Base-by-base conservation (phyloP, 768 basidiomycete genomes). In the Phylloporus sp. region DNA sequence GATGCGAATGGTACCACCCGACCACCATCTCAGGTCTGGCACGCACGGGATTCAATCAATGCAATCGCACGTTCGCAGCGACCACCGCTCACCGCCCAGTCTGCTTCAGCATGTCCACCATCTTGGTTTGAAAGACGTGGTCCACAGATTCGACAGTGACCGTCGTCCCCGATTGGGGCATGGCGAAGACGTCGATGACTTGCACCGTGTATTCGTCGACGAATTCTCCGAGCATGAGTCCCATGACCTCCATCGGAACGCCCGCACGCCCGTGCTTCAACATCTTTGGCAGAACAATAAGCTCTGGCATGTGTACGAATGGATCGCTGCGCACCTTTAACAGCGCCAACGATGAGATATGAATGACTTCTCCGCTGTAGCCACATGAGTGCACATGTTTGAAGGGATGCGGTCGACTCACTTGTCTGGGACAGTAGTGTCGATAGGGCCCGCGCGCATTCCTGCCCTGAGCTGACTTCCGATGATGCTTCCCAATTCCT, bases 1-100 rank as follows among this genome's bases (percentile, higher is more conserved):
- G 96, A 74, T 99, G 96, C 31, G 96, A 98, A 69, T 99, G 96
- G 63, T 99, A 99, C 96, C 96, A 99, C 4, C 96, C 96, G 1
- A 99, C 96, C 6, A 98, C 96, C 83, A 86, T 90, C 73, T 98
- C 96, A 26, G 95, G 90, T 58, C 94, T 84, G 48, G 14, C 24
- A 6, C 38, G 42, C 39, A n/a, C 27, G 22, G n/a, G 46, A 27
- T 36, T 56, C 38, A 38, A 42, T 46, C 41, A 38, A 43, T 36
- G 27, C 23, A 22, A 28, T 13, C 24, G 20, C 34, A 38, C 34
- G 42, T 24, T 39, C 34, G 10, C 37, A 44, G 26, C 56, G 22
- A 48, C 38, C 37, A 52, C 34, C 24, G 67, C 84, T 62, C 57
- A 91, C 92, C 95, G 73, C 52, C 96, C 96, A 0, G 96, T 99